Percentiles rank a stretch among this genome's conserved stretches.
Conservation (phyloP, 805 yeast genomes). For the Nakazawaea anatomiae region DNA sequence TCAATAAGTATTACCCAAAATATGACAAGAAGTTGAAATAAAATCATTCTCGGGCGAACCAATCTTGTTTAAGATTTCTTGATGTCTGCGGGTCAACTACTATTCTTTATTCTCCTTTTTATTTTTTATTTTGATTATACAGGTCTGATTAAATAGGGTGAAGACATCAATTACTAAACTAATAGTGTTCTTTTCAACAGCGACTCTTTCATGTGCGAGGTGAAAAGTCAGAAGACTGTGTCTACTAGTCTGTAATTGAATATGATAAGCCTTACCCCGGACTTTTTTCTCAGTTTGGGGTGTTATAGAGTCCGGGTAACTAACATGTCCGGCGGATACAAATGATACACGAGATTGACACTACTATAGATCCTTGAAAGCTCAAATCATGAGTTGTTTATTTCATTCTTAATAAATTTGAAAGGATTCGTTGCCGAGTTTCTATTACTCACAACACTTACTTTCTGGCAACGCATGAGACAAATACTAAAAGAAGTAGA, state of each 20-base stretch:
- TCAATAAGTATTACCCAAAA: constrained; percentile 48
- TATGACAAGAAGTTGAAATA: constrained; percentile 34
- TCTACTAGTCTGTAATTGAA: too few relatives aligned
- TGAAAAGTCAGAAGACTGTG: too few relatives aligned
- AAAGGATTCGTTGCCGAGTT: too few relatives aligned
- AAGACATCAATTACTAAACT: not conserved
- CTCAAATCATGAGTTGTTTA: too few relatives aligned
- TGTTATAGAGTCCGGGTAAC: not conserved
- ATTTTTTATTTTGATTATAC: not conserved
- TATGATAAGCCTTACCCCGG: not conserved
- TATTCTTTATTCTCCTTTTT: not conserved
- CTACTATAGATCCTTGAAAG: too few relatives aligned
- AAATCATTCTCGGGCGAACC: not conserved
- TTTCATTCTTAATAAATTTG: too few relatives aligned
- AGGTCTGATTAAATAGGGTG: not conserved
- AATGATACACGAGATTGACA: too few relatives aligned
- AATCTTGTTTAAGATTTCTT: not conserved
- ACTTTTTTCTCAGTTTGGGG: not conserved
- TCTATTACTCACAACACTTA: too few relatives aligned
- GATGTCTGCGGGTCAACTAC: not conserved
- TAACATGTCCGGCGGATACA: not conserved
- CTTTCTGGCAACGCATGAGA: too few relatives aligned
- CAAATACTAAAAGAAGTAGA: too few relatives aligned
- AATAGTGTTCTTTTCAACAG: too few relatives aligned
- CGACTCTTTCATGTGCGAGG: too few relatives aligned